These are phyloP conservation scores for Claviceps monticola DNA, from an alignment of 2,329 filamentous ascomycete species.

Conservation along the genomic window DNA sequence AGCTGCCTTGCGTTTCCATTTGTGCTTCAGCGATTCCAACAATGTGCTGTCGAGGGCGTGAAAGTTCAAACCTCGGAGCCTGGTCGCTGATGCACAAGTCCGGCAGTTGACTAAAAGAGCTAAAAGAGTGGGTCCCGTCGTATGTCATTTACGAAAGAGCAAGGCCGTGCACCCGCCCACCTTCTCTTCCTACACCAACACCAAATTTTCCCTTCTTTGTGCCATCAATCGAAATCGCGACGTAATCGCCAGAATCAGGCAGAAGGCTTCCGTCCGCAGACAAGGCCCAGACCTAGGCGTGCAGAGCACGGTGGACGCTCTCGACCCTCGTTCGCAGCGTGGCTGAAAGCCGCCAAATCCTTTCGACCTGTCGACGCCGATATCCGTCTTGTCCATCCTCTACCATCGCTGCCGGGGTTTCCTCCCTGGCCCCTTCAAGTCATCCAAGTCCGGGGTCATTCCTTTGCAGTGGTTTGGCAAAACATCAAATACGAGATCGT, in stretches of 20 bases:
- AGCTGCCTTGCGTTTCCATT: too few species aligned
- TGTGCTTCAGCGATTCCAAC: too few species aligned
- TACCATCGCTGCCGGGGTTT: neutral
- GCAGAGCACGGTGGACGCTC: neutral
- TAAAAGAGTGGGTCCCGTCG: constrained; percentile 1
- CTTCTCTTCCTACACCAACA: neutral
- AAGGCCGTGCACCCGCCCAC: neutral
- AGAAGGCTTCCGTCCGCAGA: neutral
- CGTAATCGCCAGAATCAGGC: neutral
- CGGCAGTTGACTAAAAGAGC: neutral
- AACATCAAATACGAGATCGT: neutral
- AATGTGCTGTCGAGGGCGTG: neutral
- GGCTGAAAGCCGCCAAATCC: neutral
- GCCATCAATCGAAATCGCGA: neutral
- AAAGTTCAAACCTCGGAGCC: neutral
- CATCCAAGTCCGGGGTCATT: neutral
- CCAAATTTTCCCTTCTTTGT: neutral
- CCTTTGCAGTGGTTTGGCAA: neutral
- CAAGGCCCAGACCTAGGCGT: neutral
- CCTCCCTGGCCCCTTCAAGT: neutral
- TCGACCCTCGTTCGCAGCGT: neutral
- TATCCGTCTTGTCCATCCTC: neutral
- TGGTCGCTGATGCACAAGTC: neutral
- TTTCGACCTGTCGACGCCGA: neutral
- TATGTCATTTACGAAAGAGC: constrained; percentile 11